A percentile compares a stretch with the other conserved stretches of the same genome.
Evolutionary conservation across 371 early-diverging fungal species (phyloP).

Genomic region (Thermomucor indicae-seudaticae): DNA sequence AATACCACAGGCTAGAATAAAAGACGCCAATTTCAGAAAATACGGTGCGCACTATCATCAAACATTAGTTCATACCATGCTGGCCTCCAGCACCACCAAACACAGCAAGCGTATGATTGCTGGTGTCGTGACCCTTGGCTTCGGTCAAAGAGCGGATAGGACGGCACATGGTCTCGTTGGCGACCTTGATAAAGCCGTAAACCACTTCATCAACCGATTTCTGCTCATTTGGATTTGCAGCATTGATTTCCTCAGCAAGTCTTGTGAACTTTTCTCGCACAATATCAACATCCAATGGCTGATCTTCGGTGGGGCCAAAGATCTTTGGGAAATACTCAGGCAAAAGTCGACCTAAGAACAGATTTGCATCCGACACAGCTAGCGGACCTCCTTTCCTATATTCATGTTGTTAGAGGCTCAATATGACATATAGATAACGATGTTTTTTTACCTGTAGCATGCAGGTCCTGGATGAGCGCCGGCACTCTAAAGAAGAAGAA

Average conservation of each 20-base stretch:
- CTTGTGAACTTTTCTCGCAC: slow-evolving; percentile 60
- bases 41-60: background rate
- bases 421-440: background rate
- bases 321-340: slow-evolving; percentile 91
- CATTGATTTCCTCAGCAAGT: slow-evolving; percentile 66
- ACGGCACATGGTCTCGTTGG: slow-evolving; percentile 94
- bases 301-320: slow-evolving; percentile 87
- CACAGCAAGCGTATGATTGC: slow-evolving; percentile 82
- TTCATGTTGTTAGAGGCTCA: background rate
- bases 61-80: slow-evolving; percentile 35
- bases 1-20: slow-evolving; percentile 77
- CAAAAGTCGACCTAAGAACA: slow-evolving; percentile 84
- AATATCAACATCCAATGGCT: slow-evolving; percentile 72
- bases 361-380: slow-evolving; percentile 93
- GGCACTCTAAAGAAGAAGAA: slow-evolving; percentile 60
- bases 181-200: slow-evolving; percentile 90
- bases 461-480: slow-evolving; percentile 96
- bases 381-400: slow-evolving; percentile 92
- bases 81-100: slow-evolving; percentile 97
- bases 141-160: slow-evolving; percentile 94
- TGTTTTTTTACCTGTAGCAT: slow-evolving; percentile 52
- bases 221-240: slow-evolving; percentile 26
- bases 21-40: background rate
- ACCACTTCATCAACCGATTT: slow-evolving; percentile 81
- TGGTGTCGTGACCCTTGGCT: slow-evolving; percentile 87